These are phyloP conservation scores for Aureobasidium musti DNA, from an alignment of 2,329 filamentous ascomycete genomes.

Conservation along the genomic window DNA sequence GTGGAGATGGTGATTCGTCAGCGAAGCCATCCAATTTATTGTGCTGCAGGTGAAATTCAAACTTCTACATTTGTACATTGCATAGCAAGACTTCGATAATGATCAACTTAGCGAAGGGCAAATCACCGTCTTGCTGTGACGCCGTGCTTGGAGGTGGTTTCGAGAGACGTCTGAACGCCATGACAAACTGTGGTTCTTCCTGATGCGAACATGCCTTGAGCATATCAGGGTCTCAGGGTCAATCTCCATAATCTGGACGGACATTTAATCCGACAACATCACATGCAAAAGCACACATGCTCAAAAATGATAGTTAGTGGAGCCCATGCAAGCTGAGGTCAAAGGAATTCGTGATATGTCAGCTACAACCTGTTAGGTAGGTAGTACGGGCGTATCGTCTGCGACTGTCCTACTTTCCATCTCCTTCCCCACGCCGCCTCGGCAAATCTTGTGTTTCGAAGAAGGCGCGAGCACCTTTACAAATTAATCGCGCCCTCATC, in stretches of 20 bases:
- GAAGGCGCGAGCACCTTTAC: slow-evolving; percentile 6
- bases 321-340: neutral
- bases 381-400: slow-evolving; percentile 10
- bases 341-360: neutral
- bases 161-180: neutral
- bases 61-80: slow-evolving; percentile 6
- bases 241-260: neutral
- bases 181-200: neutral
- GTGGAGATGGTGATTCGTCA: neutral
- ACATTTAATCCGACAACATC: neutral
- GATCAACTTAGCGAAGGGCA: neutral
- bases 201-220: slow-evolving; percentile 4
- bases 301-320: neutral
- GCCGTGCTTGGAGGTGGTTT: neutral
- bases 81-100: neutral
- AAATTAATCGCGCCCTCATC: slow-evolving; percentile 25
- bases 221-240: slow-evolving; percentile 4
- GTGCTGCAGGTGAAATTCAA: neutral
- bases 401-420: slow-evolving; percentile 6
- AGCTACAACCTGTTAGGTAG: neutral
- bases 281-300: neutral
- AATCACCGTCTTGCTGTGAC: neutral
- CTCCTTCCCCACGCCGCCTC: slow-evolving; percentile 22
- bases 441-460: neutral
- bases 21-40: slow-evolving; percentile 5